Evolutionary conservation across 1,284 basidiomycete genomes (phyloP).

Genomic region (Sanghuangporus sanghuang): DNA sequence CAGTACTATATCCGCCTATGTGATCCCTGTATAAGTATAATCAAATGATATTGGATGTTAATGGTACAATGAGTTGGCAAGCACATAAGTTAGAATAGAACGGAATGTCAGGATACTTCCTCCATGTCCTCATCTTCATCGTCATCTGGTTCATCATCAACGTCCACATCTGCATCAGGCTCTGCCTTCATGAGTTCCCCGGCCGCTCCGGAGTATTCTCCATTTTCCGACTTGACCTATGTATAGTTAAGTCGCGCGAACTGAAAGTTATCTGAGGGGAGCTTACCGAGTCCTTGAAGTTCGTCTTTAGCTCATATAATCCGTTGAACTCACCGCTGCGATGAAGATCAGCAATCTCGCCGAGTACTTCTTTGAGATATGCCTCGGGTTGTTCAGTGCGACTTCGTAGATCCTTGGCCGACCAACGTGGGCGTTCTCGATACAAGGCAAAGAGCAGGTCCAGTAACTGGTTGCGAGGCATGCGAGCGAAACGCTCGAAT

Average conservation of each 20-base stretch:
- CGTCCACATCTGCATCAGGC: constrained; percentile 35
- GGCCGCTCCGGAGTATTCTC: constrained; percentile 41
- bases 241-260: neutral
- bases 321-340: constrained; percentile 74
- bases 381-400: constrained; percentile 88
- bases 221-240: constrained; percentile 49
- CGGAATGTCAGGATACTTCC: constrained; percentile 27
- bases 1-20: neutral
- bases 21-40: neutral
- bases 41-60: neutral
- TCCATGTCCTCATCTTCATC: constrained; percentile 41
- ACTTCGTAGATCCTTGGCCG: constrained; percentile 74
- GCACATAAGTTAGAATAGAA: neutral
- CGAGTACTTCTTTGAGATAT: constrained; percentile 85
- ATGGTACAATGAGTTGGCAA: neutral
- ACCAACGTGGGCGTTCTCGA: constrained; percentile 78
- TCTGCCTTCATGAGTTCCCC: constrained; percentile 21
- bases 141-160: constrained; percentile 34
- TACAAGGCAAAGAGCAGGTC: constrained; percentile 83
- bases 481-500: constrained; percentile 85
- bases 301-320: constrained; percentile 64
- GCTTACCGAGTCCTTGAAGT: constrained; percentile 43
- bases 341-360: constrained; percentile 77
- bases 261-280: neutral
- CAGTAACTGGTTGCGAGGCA: constrained; percentile 85